Evolutionary conservation across 495 filamentous ascomycete species (phyloP).

Genomic region (Penicillium turbatum): DNA sequence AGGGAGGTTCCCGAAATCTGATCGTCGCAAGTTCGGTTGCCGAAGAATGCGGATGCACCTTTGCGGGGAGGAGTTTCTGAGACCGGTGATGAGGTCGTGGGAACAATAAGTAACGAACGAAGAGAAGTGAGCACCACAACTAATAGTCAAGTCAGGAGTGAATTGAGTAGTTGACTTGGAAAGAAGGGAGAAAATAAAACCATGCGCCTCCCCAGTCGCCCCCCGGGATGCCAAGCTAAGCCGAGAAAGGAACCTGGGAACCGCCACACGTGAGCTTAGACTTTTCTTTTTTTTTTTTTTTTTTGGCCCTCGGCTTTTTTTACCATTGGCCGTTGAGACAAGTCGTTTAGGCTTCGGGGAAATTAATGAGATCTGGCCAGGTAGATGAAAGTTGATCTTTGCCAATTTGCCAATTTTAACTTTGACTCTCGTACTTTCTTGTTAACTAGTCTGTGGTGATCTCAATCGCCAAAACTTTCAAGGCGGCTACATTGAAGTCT

Average conservation of each 20-base stretch:
- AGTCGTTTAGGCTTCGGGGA: too few relatives aligned
- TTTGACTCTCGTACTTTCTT: too few relatives aligned
- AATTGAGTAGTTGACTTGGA: background rate
- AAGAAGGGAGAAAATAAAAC: background rate
- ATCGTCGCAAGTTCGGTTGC: constrained; percentile 7
- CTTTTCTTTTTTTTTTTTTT: background rate
- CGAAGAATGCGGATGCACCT: constrained; percentile 14
- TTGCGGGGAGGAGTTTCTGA: background rate
- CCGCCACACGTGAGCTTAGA: constrained; percentile 4
- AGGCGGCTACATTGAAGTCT: too few relatives aligned
- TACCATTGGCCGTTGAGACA: too few relatives aligned
- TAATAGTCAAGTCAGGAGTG: background rate
- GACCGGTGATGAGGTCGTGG: background rate
- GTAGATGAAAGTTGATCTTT: too few relatives aligned
- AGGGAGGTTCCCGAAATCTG: background rate
- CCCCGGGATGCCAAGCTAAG: constrained; percentile 2
- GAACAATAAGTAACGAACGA: background rate
- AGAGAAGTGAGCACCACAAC: background rate
- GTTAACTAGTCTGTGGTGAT: too few relatives aligned
- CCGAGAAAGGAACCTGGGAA: constrained; percentile 4
- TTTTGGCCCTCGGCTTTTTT: too few relatives aligned
- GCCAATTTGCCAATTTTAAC: too few relatives aligned
- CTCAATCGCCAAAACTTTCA: too few relatives aligned
- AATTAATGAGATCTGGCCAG: too few relatives aligned
- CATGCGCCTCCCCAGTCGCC: background rate